Conservation (phyloP, 108 stramenopile genomes). For the Nannochloropsis salina region DNA sequence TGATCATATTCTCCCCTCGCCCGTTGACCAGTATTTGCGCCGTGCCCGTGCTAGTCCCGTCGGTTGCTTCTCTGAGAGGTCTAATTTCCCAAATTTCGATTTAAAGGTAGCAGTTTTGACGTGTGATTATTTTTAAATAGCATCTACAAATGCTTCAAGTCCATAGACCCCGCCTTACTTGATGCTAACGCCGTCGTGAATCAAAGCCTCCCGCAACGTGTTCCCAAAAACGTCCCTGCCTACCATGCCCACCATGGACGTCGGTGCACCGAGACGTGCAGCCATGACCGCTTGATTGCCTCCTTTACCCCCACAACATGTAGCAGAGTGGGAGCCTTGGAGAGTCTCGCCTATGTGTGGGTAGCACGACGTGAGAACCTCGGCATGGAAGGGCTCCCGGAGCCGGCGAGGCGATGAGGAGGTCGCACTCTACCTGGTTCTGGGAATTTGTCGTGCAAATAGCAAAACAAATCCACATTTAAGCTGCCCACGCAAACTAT, state of each 20-base stretch:
- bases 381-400: neutral
- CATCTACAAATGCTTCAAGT: constrained; percentile 19
- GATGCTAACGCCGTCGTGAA: constrained; percentile 18
- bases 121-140: constrained; percentile 21
- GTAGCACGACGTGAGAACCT: neutral
- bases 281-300: constrained; percentile 85
- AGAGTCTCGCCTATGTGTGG: constrained; percentile 65
- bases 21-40: constrained; percentile 20
- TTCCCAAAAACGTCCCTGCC: constrained; percentile 60
- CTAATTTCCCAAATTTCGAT: neutral
- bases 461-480: neutral
- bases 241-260: constrained; percentile 71
- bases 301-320: constrained; percentile 77
- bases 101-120: neutral
- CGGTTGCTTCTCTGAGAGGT: neutral
- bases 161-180: constrained; percentile 24
- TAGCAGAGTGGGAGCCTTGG: constrained; percentile 65
- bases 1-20: constrained; percentile 35
- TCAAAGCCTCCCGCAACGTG: constrained; percentile 6
- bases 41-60: neutral
- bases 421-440: neutral
- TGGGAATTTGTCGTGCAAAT: neutral
- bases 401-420: too few species aligned
- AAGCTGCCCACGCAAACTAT: constrained; percentile 5
- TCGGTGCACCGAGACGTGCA: constrained; percentile 58